Percentiles rank a stretch among this genome's conserved stretches.
These are phyloP conservation scores for Mrakiaceae sp. DNA, from an alignment of 1,284 basidiomycete genomes.

Conservation along the genomic window DNA sequence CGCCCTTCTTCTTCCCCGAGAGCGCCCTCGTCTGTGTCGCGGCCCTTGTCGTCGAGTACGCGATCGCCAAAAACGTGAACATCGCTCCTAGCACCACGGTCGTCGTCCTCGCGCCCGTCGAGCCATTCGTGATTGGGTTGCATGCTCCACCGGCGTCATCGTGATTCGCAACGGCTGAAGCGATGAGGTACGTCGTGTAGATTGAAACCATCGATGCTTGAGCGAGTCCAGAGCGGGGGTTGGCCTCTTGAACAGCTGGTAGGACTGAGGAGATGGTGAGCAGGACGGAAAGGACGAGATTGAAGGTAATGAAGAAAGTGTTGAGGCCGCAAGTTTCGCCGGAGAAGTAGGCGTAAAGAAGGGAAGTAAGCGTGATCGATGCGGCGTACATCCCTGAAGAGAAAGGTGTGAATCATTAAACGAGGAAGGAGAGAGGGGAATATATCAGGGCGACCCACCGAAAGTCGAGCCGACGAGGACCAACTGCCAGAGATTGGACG, in stretches of 20 bases:
- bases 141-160: slow-evolving; percentile 53
- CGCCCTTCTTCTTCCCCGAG: slow-evolving; percentile 52
- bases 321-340: slow-evolving; percentile 78
- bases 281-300: slow-evolving; percentile 67
- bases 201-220: slow-evolving; percentile 94
- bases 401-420: no score
- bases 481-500: slow-evolving; percentile 91
- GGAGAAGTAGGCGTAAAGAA: slow-evolving; percentile 89
- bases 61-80: slow-evolving; percentile 96
- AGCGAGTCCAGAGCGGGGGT: slow-evolving; percentile 86
- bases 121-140: slow-evolving; percentile 61
- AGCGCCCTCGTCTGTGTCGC: slow-evolving; percentile 89
- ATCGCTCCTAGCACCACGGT: slow-evolving; percentile 82
- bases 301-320: slow-evolving; percentile 86
- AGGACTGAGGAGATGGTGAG: slow-evolving; percentile 76
- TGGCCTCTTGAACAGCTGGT: slow-evolving; percentile 80
- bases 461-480: slow-evolving; percentile 89
- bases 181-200: slow-evolving; percentile 92
- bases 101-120: slow-evolving; percentile 61
- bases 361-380: slow-evolving; percentile 68
- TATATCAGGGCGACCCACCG: slow-evolving; percentile 25
- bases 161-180: slow-evolving; percentile 89
- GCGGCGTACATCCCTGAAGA: slow-evolving; percentile 55
- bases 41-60: slow-evolving; percentile 90
- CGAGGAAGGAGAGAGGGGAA: no score